phyloP scores from a whole-genome alignment of 2,329 filamentous ascomycete genomes.

The Aspergillus aculeatus region DNA sequence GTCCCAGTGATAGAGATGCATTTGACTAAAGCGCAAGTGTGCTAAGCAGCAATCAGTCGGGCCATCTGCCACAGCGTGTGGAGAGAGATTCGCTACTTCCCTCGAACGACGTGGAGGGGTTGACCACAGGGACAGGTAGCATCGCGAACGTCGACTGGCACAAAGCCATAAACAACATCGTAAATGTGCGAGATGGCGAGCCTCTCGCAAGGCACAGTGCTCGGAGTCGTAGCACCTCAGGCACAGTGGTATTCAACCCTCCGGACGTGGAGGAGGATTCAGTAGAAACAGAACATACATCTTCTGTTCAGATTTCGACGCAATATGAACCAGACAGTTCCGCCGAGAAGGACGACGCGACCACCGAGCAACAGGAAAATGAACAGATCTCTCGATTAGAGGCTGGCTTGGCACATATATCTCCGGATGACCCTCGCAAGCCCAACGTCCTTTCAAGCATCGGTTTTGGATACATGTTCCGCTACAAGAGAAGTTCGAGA shows the following conservation, averaged over 20 bases:
- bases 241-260: background rate
- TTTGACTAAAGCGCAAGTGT: background rate
- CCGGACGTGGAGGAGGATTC: background rate
- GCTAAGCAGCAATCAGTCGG: background rate
- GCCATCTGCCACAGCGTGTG: background rate
- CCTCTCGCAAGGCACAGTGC: background rate
- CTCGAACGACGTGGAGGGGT: background rate
- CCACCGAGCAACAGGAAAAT: background rate
- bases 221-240: background rate
- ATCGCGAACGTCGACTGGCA: background rate
- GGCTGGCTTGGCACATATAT: background rate
- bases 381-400: background rate
- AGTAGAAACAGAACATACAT: background rate
- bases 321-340: background rate
- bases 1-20: background rate
- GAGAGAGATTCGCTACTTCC: background rate
- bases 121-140: background rate
- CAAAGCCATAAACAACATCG: background rate
- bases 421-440: background rate
- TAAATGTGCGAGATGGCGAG: background rate
- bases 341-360: background rate
- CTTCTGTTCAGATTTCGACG: background rate
- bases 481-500: background rate
- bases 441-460: background rate
- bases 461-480: background rate